Evolutionary conservation across 2,329 filamentous ascomycete species (phyloP), one percentile per base, ranked within the genome.

Genomic region (Fusarium austroafricanum): DNA sequence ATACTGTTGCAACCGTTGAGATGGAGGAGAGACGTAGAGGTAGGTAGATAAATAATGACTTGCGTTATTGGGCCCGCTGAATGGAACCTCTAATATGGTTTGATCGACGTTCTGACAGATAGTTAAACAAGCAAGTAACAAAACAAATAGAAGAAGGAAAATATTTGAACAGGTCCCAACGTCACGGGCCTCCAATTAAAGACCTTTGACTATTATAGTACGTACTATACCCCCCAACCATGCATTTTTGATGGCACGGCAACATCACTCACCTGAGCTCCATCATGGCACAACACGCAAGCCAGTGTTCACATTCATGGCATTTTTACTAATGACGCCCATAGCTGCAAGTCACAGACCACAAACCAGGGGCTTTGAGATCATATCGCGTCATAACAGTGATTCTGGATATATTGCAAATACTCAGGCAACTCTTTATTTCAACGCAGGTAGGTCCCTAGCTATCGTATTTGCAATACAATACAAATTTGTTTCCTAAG

Each of bases 1-100:
- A 29, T 26, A 33, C 61, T 50, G 66, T 70, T 58, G 43, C 61
- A 20, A 33, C 66, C 40, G 62, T 61, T 68, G 33, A 56, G 28
- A 43, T 68, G 54, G 64, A 52, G 42, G 47, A 46, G 39, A 54
- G 38, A 26, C 26, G 26, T 26, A 26, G 47, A 46, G 39, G 50
- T 33, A 26, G 5, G 26, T 26, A 26, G 21, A 6, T 23, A 60
- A 42, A 49, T 45, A 31, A 42, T 65, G 37, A 35, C 57, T 49
- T 40, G 42, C 40, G 46, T 37, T 26, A 26, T 23, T 43, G n/a
- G 45, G 20, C 20, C 42, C 53, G 45, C 53, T 46, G 37, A 38
- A 46, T 21, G 46, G 12, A 21, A 17, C 40, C 43, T 31, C 17
- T 17, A 33, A 33, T 33, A 33, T 15, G 20, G 38, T n/a, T 31